phyloP scores from a whole-genome alignment of 1,284 basidiomycete species.

The Fomes fomentarius region DNA sequence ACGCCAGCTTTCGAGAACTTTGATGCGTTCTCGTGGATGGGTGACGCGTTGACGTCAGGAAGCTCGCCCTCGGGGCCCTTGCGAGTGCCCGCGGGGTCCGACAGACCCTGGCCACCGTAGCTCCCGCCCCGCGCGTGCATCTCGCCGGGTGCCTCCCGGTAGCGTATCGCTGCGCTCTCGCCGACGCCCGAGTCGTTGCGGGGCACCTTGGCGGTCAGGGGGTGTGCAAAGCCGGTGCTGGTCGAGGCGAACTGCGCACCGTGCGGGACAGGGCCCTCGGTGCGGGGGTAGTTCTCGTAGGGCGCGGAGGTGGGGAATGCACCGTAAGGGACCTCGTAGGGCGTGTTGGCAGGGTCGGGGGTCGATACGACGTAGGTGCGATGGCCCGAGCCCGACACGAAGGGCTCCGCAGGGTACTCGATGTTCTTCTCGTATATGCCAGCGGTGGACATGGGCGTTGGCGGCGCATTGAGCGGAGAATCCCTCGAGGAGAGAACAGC shows the following conservation, averaged over 20 bases:
- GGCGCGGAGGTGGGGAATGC: slow-evolving; percentile 63
- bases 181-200: slow-evolving; percentile 48
- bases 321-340: slow-evolving; percentile 67
- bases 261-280: slow-evolving; percentile 40
- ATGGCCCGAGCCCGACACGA: slow-evolving; percentile 43
- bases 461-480: slow-evolving; percentile 38
- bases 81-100: slow-evolving; percentile 35
- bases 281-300: slow-evolving; percentile 48
- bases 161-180: slow-evolving; percentile 48
- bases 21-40: slow-evolving; percentile 41
- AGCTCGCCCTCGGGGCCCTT: slow-evolving; percentile 37
- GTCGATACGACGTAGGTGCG: slow-evolving; percentile 70
- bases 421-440: slow-evolving; percentile 58
- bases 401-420: slow-evolving; percentile 52
- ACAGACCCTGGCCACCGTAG: slow-evolving; percentile 48
- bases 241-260: slow-evolving; percentile 47
- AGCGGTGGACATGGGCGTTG: slow-evolving; percentile 29
- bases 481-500: slow-evolving; percentile 43
- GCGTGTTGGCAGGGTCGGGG: slow-evolving; percentile 58
- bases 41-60: slow-evolving; percentile 50
- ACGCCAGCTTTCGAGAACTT: slow-evolving; percentile 49
- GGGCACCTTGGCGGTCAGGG: slow-evolving; percentile 44
- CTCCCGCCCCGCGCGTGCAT: slow-evolving; percentile 45
- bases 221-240: slow-evolving; percentile 45
- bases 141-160: slow-evolving; percentile 46